A percentile compares a stretch with the other conserved stretches of the same genome.
These are phyloP conservation scores for Rhizophora apiculata DNA, from an alignment of 345 rosid species.

Conservation along the genomic window DNA sequence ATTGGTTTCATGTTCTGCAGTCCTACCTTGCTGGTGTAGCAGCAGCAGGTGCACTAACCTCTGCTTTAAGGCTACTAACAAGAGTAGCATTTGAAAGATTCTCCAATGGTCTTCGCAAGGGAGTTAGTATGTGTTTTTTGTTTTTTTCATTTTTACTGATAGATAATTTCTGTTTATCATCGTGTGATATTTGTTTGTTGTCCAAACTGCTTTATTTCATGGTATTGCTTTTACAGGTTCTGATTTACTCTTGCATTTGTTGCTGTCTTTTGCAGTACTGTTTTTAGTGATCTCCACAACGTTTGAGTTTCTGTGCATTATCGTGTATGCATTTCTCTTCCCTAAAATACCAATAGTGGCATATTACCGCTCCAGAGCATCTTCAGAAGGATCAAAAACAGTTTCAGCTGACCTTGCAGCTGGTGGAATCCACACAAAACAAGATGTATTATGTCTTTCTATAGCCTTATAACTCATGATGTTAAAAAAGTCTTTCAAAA, in stretches of 20 bases:
- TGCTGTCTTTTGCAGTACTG: conserved; percentile 44
- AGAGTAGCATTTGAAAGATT: conserved; percentile 73
- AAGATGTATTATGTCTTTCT: background rate
- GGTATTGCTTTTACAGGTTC: no score
- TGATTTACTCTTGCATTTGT: no score
- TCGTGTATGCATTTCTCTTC: conserved; percentile 59
- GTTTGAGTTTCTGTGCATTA: conserved; percentile 57
- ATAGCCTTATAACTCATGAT: background rate
- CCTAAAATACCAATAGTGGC: conserved; percentile 78
- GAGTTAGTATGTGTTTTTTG: conserved; percentile 50
- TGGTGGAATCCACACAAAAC: conserved; percentile 57
- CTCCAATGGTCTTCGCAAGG: conserved; percentile 65
- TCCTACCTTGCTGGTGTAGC: conserved; percentile 88
- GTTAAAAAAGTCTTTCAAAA: background rate
- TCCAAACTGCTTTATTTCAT: no score
- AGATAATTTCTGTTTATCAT: background rate
- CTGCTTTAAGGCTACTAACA: conserved; percentile 66
- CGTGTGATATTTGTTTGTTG: no score
- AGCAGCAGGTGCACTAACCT: conserved; percentile 78
- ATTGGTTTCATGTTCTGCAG: conserved; percentile 29
- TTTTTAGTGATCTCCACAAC: conserved; percentile 71
- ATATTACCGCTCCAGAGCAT: conserved; percentile 79
- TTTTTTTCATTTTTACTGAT: background rate
- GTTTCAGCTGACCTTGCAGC: conserved; percentile 83
- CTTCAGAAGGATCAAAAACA: conserved; percentile 83